Base-by-base conservation (phyloP, 202 grass and related monocot genomes). In the Schoenoplectus triqueter region DNA sequence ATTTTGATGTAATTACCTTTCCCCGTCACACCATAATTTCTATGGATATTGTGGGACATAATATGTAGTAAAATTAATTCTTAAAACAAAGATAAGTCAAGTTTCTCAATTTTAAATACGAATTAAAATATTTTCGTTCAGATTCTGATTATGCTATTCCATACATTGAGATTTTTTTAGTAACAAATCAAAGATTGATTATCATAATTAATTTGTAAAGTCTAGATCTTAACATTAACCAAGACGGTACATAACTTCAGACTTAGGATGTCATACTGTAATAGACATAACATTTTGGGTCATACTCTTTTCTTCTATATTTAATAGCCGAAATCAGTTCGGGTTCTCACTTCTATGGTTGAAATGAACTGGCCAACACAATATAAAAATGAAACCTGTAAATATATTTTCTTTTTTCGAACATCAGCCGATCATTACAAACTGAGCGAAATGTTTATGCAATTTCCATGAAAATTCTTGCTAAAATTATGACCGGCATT, bases 401-500 rank as follows among this genome's bases (percentile, higher is more conserved):
- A 56, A 31, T 31, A 31, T 31, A 31, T 31, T 31, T 31, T 31
- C 31, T 31, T 31, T 31, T 31, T 31, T 31, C 31, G 31, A 31
- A 31, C 31, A 31, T 31, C 31, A 31, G 31, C 31, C 31, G 31
- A 31, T 31, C 31, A 31, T 31, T 31, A 31, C 31, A 31, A 31
- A 31, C 31, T 31, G 31, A 31, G 31, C 31, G 31, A 31, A 31
- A 9, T 55, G 19, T 55, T 56, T 31, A 0, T 20, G 14, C 5
- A 76, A 49, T 55, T 76, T 76, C 48, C 18, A 39, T 13, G 5
- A 14, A 76, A 76, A 39, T 49, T 56, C 72, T 7, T 39, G 72
- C 49, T 21, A 13, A 22, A 20, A 49, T 52, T 39, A 55, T 5
- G 46, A 17, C 15, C 19, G 1, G 48, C 20, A 15, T 56, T 76